Evolutionary conservation across 176 grass and related monocot genomes (phyloP).

Genomic region (Chloris gayana): DNA sequence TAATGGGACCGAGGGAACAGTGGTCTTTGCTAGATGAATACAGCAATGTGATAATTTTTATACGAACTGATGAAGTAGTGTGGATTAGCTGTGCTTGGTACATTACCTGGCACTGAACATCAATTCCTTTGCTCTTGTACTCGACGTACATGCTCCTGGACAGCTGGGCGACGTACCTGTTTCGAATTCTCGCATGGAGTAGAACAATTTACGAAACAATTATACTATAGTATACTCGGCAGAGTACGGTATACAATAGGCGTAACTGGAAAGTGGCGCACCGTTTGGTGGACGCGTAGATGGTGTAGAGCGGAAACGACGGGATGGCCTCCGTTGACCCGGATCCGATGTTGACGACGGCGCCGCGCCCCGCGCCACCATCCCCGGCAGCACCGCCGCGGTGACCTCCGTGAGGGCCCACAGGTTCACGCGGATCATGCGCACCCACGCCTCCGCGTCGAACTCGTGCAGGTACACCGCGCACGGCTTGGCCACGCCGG

Average conservation of each 20-base stretch:
- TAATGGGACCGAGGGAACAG: no score
- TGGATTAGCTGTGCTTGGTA: background rate
- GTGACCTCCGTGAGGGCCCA: constrained; percentile 47
- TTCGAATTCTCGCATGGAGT: background rate
- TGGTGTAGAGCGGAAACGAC: constrained; percentile 49
- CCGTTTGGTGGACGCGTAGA: constrained; percentile 49
- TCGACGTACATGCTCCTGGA: constrained; percentile 57
- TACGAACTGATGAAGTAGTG: no score
- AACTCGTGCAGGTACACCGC: constrained; percentile 59
- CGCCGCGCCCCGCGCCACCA: constrained; percentile 48
- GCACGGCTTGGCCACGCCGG: constrained; percentile 40
- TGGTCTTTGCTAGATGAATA: no score
- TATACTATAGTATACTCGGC: no score
- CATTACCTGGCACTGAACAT: constrained; percentile 65
- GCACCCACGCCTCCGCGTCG: constrained; percentile 36
- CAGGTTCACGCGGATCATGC: constrained; percentile 52
- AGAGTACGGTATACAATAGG: no score
- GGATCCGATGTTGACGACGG: constrained; percentile 65
- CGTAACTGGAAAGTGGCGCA: background rate
- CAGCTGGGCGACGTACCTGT: constrained; percentile 53
- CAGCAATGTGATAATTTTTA: no score
- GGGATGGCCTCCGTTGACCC: constrained; percentile 41
- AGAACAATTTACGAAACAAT: no score
- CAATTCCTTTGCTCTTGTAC: constrained; percentile 60
- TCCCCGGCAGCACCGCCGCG: constrained; percentile 46